phyloP scores from a whole-genome alignment of 2,329 filamentous ascomycete species.

The Alternaria rosae region DNA sequence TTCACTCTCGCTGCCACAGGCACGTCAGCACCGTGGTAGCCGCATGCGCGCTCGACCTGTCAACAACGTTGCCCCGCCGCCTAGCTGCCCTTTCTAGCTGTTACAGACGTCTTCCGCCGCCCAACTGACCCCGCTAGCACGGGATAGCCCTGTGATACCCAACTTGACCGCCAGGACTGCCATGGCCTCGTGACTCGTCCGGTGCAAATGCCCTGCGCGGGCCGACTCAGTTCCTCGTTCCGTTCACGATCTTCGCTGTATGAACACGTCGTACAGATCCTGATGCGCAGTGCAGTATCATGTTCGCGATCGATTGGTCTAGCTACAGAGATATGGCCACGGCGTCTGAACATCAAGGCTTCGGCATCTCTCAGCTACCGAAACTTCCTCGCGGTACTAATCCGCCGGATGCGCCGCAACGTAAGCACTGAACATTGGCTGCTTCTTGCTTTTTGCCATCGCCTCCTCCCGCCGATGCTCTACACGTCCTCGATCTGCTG shows the following conservation, averaged over 20 bases:
- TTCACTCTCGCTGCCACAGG: conserved; percentile 6
- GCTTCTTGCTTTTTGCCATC: conserved; percentile 14
- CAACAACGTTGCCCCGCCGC: conserved; percentile 18
- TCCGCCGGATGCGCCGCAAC: conserved; percentile 9
- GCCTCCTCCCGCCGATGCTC: conserved; percentile 8
- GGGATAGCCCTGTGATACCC: conserved; percentile 22
- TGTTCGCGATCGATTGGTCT: conserved; percentile 1
- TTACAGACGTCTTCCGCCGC: conserved; percentile 9
- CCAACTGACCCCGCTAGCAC: conserved; percentile 18
- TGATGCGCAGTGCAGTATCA: conserved; percentile 1
- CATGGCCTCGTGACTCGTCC: conserved; percentile 21
- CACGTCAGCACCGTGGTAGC: not conserved
- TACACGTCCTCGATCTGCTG: conserved; percentile 42
- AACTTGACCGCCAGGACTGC: conserved; percentile 16
- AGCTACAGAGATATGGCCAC: not conserved
- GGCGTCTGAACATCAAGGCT: conserved; percentile 1
- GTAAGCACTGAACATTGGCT: conserved; percentile 11
- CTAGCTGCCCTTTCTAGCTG: conserved; percentile 8
- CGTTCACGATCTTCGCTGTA: conserved; percentile 24
- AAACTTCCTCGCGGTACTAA: conserved; percentile 1
- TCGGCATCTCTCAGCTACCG: conserved; percentile 6
- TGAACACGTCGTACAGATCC: conserved; percentile 26
- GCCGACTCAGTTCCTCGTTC: conserved; percentile 14
- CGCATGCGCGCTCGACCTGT: conserved; percentile 13
- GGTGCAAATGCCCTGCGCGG: conserved; percentile 11